Base-by-base conservation (phyloP, 2,329 filamentous ascomycete species). In the Cordyceps cateniannulata region DNA sequence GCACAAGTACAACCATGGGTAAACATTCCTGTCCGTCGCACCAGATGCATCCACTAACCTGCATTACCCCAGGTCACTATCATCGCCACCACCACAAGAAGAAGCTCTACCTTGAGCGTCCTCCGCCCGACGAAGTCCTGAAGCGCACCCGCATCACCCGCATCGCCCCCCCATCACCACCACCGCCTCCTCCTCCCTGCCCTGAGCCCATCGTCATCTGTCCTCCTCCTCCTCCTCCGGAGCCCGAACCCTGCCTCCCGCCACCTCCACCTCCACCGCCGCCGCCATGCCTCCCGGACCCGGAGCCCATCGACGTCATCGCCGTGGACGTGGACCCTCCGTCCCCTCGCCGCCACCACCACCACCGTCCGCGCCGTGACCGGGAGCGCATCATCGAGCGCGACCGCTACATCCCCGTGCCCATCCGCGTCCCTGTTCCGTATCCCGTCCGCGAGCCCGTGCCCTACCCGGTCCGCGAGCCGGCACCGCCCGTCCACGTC, bases 321-420 rank as follows among this genome's bases (percentile, higher is more conserved):
- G 69, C 73, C 63, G 73, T 75, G 18, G 71, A 75, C 54, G 69
- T 74, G 35, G 73, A 73, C 50, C 70, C 69, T 25, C 52, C 56
- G 22, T 63, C 66, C 27, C 63, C 57, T 51, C 69, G 67, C 61
- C 64, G 58, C 35, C 65, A 69, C 63, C 69, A 68, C 55, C 69
- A 69, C 42, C 70, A 68, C 50, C 68, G 69, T 14, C 69, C 68
- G 54, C 70, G 63, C 51, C 67, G 71, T 16, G 76, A 81, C 50
- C 72, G 72, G 38, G 80, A 84, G 67, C 73, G 81, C 54, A 75
- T 79, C 67, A 76, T 84, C 63, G 80, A 84, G 71, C 75, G 81
- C 27, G 81, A 84, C 67, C 73, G 75, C 56, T 65, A 79, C 52
- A 72, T 82, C 18, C 79, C 77, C 40, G 69, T 77, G 8, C 73